Base-by-base conservation (phyloP, 2,329 filamentous ascomycete species). In the Calonectria ilicicola region DNA sequence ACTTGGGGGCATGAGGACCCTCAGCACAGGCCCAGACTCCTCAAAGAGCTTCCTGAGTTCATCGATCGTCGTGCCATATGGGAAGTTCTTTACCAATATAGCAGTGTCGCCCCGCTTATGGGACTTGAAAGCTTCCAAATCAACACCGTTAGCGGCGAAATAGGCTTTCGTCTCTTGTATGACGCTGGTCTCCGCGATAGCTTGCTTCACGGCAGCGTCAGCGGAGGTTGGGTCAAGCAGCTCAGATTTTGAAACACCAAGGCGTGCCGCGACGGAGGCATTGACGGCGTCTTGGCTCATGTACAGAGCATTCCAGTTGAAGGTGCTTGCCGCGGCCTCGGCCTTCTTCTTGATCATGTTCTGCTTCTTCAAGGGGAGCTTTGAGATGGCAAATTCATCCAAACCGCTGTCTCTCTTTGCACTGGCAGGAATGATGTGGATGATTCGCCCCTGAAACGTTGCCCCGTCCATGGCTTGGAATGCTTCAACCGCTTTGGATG, bases 251-350 rank as follows among this genome's bases (percentile, higher is more conserved):
- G 94, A 93, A 70, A 99, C 91, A 58, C 96, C 96, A 70, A 99
- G 89, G 67, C 96, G 93, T 81, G 93, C 91, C 60, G 97, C 95
- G 73, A 98, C 91, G 7, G 96, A 97, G 62, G 94, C 92, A 85
- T 98, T 96, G 65, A 99, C 95, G 64, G 97, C 95, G 86, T 99
- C 96, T 85, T 95, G 94, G 84, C 94, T 98, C 94, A 99, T 97
- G 84, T 97, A 99, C n/a, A 99, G 88, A n/a, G 96, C 96, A 86
- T 99, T 99, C 97, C 97, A 99, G 82, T 96, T 98, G 86, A 98
- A 98, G 1, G 91, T 92, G 62, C 90, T 91, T 35, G 92, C 93
- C 10, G 94, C 89, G 26, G 96, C 94, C 79, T 96, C 93, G 63
- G 93, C 90, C 85, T 94, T 97, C 80, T 94, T 94, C 82, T 94